A percentile compares a stretch with the other conserved stretches of the same genome.
Conservation (phyloP, 331 rosid species). For the Spiraea crenata region DNA sequence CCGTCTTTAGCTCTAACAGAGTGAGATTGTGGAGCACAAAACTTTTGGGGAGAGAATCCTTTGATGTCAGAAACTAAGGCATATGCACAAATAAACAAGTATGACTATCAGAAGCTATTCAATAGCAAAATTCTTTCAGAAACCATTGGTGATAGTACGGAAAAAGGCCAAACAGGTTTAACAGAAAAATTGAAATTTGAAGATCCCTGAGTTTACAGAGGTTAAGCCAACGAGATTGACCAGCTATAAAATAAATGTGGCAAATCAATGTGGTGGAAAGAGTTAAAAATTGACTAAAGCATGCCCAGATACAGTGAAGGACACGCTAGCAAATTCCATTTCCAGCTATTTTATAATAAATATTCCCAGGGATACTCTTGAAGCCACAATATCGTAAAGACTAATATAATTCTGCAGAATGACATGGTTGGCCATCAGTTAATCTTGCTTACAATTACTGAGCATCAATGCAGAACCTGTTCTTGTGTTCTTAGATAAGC, state of each 20-base stretch:
- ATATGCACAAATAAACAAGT: neutral
- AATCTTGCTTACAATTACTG: too few relatives aligned
- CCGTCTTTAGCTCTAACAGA: slow-evolving; percentile 4
- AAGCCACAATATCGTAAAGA: neutral
- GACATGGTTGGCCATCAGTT: neutral
- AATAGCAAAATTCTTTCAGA: neutral
- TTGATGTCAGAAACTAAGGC: slow-evolving; percentile 15
- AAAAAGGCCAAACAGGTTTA: neutral
- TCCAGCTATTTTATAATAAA: neutral
- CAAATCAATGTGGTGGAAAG: neutral
- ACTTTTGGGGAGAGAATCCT: neutral
- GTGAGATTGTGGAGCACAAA: slow-evolving; percentile 11
- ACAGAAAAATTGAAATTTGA: neutral
- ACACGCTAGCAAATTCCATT: neutral
- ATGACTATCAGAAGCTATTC: neutral
- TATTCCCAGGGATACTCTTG: neutral
- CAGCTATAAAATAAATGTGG: neutral
- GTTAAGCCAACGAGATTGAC: neutral
- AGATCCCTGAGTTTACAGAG: neutral
- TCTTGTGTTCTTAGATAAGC: too few relatives aligned
- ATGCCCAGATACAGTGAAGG: neutral
- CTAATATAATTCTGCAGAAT: neutral
- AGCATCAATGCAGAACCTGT: too few relatives aligned
- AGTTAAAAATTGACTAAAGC: neutral
- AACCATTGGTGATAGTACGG: neutral